Evolutionary conservation across 495 filamentous ascomycete species (phyloP).

Genomic region (Aspergillus sparsus): DNA sequence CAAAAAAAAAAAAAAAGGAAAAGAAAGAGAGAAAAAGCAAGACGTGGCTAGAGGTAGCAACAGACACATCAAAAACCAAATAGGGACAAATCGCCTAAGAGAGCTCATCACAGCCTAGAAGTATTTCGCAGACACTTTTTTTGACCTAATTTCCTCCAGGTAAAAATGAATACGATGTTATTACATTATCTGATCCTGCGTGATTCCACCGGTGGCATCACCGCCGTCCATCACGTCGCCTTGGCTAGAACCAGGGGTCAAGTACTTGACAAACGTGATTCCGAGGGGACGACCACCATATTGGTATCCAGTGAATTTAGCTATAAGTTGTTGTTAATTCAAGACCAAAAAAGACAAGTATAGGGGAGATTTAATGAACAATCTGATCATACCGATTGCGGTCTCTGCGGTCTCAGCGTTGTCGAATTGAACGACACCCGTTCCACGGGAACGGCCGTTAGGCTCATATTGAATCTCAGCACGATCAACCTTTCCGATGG

Average conservation of each 20-base stretch:
- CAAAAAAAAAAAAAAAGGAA: conserved; percentile 13
- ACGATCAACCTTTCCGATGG: conserved; percentile 95
- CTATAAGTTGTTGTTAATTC: conserved; percentile 32
- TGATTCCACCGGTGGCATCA: conserved; percentile 72
- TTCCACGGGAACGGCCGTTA: conserved; percentile 91
- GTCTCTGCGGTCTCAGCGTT: conserved; percentile 81
- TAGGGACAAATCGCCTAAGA: conserved; percentile 3
- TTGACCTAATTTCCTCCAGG: conserved; percentile 11
- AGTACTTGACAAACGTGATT: conserved; percentile 88
- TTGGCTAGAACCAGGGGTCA: conserved; percentile 59
- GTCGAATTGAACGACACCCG: conserved; percentile 93
- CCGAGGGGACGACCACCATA: conserved; percentile 95
- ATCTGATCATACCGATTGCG: conserved; percentile 65
- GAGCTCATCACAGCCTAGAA: conserved; percentile 8
- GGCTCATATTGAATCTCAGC: conserved; percentile 98
- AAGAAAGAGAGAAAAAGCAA: not conserved
- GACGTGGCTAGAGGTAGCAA: conserved; percentile 6
- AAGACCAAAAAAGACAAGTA: not conserved
- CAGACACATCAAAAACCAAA: conserved; percentile 9
- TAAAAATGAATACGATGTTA: conserved; percentile 22
- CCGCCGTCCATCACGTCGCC: conserved; percentile 76
- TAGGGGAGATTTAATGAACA: not conserved
- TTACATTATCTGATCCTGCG: conserved; percentile 98
- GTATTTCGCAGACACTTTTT: conserved; percentile 24
- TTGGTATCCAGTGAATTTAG: conserved; percentile 96